phyloP scores from a whole-genome alignment of 305 asterid genomes.

The Fraxinus nigra region DNA sequence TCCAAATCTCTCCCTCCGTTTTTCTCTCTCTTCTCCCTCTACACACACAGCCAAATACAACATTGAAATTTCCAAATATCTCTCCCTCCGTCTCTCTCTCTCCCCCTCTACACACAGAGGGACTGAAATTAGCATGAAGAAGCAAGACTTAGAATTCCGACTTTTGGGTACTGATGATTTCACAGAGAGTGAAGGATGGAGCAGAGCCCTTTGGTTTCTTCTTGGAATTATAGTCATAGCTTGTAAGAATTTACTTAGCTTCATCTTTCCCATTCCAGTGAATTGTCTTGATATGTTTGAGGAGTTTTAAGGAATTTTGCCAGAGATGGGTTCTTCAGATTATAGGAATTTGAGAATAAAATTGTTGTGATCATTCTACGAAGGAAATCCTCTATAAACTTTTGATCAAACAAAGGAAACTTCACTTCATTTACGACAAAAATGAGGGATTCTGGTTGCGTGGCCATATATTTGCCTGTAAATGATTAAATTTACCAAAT shows the following conservation, averaged over 20 bases:
- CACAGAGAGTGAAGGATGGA: slow-evolving; percentile 25
- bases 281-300: background rate
- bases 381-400: background rate
- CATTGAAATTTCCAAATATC: background rate
- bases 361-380: background rate
- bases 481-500: background rate
- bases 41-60: background rate
- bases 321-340: background rate
- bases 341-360: background rate
- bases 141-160: slow-evolving; percentile 23
- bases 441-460: background rate
- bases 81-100: background rate
- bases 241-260: slow-evolving; percentile 40
- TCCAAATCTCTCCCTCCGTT: background rate
- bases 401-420: background rate
- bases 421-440: background rate
- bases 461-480: background rate
- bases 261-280: background rate
- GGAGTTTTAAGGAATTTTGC: background rate
- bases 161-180: slow-evolving; percentile 20
- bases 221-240: slow-evolving; percentile 37
- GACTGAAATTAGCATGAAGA: slow-evolving; percentile 22
- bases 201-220: slow-evolving; percentile 21
- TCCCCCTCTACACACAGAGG: background rate
- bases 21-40: background rate